These are phyloP conservation scores for Kwoniella sp. DNA, from an alignment of 768 basidiomycete genomes.

Conservation along the genomic window DNA sequence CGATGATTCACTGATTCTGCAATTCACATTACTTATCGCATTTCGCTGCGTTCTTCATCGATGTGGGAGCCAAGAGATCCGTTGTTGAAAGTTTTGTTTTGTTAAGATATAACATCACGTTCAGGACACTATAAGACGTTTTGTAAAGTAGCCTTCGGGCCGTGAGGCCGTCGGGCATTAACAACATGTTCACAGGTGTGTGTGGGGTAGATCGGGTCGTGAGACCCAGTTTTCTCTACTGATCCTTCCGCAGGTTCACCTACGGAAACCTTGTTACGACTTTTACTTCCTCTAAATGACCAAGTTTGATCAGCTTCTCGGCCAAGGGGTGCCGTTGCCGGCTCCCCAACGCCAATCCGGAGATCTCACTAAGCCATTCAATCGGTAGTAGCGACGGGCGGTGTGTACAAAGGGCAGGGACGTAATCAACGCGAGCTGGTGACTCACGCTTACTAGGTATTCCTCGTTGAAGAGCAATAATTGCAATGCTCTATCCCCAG, in stretches of 20 bases:
- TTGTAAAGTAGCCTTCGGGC: slow-evolving; percentile 27
- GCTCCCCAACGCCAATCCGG: slow-evolving; percentile 70
- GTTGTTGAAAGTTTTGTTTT: slow-evolving; percentile 63
- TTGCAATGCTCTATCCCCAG: slow-evolving; percentile 88
- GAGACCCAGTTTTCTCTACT: slow-evolving; percentile 60
- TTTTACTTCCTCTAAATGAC: slow-evolving; percentile 82
- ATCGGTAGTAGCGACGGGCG: slow-evolving; percentile 88
- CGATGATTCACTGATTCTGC: slow-evolving; percentile 61
- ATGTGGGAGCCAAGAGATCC: slow-evolving; percentile 78
- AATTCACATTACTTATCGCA: slow-evolving; percentile 82
- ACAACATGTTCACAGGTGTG: slow-evolving; percentile 61
- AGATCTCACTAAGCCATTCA: slow-evolving; percentile 88
- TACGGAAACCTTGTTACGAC: slow-evolving; percentile 74
- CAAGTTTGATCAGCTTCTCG: slow-evolving; percentile 72
- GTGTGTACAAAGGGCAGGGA: slow-evolving; percentile 90
- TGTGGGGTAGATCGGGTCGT: slow-evolving; percentile 60
- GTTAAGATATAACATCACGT: slow-evolving; percentile 48
- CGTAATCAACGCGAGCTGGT: slow-evolving; percentile 87
- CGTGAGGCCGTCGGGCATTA: slow-evolving; percentile 14
- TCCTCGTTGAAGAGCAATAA: slow-evolving; percentile 88
- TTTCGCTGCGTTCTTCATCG: slow-evolving; percentile 80
- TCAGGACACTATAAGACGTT: slow-evolving; percentile 37
- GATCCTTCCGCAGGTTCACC: slow-evolving; percentile 81
- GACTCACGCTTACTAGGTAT: slow-evolving; percentile 86
- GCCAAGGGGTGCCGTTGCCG: slow-evolving; percentile 62